These are phyloP conservation scores for Voacanga thouarsii DNA, from an alignment of 257 asterid genomes.

Conservation along the genomic window DNA sequence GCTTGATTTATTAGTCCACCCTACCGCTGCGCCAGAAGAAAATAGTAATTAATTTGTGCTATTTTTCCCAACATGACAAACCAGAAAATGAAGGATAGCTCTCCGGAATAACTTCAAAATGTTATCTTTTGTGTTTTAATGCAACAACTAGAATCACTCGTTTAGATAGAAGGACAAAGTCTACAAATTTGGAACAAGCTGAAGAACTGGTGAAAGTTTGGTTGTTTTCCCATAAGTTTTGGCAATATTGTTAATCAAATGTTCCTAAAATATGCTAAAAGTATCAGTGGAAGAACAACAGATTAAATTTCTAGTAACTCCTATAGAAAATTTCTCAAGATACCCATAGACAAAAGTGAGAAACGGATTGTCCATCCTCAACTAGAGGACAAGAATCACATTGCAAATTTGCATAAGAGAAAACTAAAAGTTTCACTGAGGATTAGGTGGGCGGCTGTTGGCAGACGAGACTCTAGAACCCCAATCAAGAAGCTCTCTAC, in stretches of 20 bases:
- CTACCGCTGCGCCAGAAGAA: too few relatives aligned
- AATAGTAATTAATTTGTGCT: too few relatives aligned
- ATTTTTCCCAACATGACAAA: too few relatives aligned
- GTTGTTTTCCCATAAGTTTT: too few relatives aligned
- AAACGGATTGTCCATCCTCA: background rate
- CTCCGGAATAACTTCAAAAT: too few relatives aligned
- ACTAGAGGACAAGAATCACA: background rate
- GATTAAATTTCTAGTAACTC: background rate
- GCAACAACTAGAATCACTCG: too few relatives aligned
- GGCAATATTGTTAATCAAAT: too few relatives aligned
- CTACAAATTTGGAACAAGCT: too few relatives aligned
- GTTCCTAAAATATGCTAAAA: background rate
- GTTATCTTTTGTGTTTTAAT: too few relatives aligned
- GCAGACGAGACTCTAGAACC: conserved; percentile 70
- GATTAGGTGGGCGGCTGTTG: conserved; percentile 64
- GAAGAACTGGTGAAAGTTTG: too few relatives aligned
- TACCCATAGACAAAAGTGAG: background rate
- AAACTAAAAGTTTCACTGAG: conserved; percentile 34
- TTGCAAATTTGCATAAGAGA: background rate
- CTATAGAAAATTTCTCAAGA: background rate
- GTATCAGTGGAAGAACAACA: background rate
- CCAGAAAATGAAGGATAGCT: background rate
- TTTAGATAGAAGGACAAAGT: too few relatives aligned
- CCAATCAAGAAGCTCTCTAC: conserved; percentile 75
- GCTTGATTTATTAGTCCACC: too few relatives aligned